Percentiles rank a stretch among this genome's conserved stretches.
These are phyloP conservation scores for Juglanconis juglandina DNA, from an alignment of 2,329 filamentous ascomycete genomes.

Conservation along the genomic window DNA sequence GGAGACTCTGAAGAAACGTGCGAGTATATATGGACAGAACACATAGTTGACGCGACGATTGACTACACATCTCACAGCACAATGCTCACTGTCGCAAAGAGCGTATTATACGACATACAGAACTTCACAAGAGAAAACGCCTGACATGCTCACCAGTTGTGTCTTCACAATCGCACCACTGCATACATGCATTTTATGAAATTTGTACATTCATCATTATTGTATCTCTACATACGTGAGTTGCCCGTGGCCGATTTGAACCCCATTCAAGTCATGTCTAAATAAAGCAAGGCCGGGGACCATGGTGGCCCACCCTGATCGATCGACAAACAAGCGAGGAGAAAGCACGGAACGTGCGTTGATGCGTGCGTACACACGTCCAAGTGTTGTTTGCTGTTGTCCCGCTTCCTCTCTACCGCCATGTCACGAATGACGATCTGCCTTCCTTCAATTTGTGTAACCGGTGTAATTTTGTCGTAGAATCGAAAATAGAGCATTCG, in stretches of 20 bases:
- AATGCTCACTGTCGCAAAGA: no score
- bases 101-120: background rate
- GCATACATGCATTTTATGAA: background rate
- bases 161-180: no score
- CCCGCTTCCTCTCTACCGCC: background rate
- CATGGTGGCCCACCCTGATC: background rate
- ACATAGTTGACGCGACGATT: no score
- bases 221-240: conserved; percentile 31
- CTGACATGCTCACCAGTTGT: no score
- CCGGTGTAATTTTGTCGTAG: conserved; percentile 10
- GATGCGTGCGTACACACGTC: background rate
- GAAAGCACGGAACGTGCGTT: background rate
- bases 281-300: background rate
- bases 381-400: background rate
- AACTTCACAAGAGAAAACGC: background rate
- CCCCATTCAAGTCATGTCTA: conserved; percentile 13
- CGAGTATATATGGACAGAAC: no score
- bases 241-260: conserved; percentile 19
- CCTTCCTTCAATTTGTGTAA: background rate
- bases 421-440: background rate
- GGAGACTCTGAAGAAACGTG: no score
- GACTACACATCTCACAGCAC: no score
- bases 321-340: conserved; percentile 1
- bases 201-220: conserved; percentile 32
- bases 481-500: conserved; percentile 15